These are phyloP conservation scores for Cubamyces sp. DNA, from an alignment of 768 basidiomycete species.

Conservation along the genomic window DNA sequence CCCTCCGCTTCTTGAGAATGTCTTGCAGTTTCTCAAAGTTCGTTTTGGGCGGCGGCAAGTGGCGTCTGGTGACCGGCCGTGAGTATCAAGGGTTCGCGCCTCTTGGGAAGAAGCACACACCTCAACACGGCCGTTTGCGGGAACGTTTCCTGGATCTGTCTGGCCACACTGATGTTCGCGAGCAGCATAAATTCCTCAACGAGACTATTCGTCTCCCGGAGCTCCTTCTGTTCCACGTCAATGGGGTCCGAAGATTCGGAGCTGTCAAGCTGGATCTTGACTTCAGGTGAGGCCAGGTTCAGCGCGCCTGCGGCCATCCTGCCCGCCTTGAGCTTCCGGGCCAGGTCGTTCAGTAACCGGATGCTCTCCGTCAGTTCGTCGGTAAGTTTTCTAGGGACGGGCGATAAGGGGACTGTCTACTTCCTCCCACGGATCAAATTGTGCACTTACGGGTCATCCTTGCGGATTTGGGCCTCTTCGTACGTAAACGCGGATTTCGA, in stretches of 20 bases:
- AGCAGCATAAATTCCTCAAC: slow-evolving; percentile 99
- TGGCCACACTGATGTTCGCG: slow-evolving; percentile 93
- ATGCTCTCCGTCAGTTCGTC: slow-evolving; percentile 87
- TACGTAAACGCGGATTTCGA: slow-evolving; percentile 98
- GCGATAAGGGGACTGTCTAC: slow-evolving; percentile 1
- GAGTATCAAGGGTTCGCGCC: slow-evolving; percentile 4
- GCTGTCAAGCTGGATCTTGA: slow-evolving; percentile 94
- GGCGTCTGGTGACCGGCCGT: slow-evolving; percentile 57
- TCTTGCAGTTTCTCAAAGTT: slow-evolving; percentile 98
- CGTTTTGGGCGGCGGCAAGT: slow-evolving; percentile 86
- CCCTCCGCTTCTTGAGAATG: slow-evolving; percentile 83
- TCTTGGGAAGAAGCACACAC: slow-evolving; percentile 40
- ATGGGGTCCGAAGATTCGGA: slow-evolving; percentile 94
- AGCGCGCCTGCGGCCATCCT: slow-evolving; percentile 97
- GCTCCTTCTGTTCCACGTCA: slow-evolving; percentile 94
- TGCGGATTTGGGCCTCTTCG: slow-evolving; percentile 91
- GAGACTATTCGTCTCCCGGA: slow-evolving; percentile 91
- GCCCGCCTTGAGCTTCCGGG: slow-evolving; percentile 78
- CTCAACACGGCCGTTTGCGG: slow-evolving; percentile 94
- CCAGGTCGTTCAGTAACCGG: slow-evolving; percentile 85
- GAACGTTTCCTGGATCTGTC: slow-evolving; percentile 91
- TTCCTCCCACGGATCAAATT: not conserved
- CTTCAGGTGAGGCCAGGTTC: slow-evolving; percentile 97
- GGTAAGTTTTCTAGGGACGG: slow-evolving; percentile 57
- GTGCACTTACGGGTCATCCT: slow-evolving; percentile 83